Conservation (phyloP, 129 eudicot species). For the Gnaphalium uliginosum region DNA sequence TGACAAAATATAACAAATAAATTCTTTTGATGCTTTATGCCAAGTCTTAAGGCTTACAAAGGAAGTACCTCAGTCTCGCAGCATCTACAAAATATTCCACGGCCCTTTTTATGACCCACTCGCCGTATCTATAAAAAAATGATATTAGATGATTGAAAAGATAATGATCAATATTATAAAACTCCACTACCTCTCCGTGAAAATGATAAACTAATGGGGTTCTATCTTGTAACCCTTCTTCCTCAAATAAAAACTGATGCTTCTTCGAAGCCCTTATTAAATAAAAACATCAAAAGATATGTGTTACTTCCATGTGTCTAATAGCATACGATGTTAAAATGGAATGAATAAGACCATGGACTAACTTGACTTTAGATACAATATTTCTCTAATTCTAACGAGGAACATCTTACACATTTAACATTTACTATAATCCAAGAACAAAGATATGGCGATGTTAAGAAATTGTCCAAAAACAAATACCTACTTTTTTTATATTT, state of each 20-base stretch:
- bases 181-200: constrained; percentile 56
- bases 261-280: constrained; percentile 55
- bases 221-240: constrained; percentile 70
- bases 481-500: constrained; percentile 31
- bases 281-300: constrained; percentile 11
- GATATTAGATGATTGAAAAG: constrained; percentile 4
- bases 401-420: background rate
- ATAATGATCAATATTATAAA: constrained; percentile 11
- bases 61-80: constrained; percentile 57
- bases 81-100: constrained; percentile 64
- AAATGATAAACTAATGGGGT: constrained; percentile 56
- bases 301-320: constrained; percentile 7
- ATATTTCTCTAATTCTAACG: background rate
- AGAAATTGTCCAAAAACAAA: background rate
- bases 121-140: constrained; percentile 44
- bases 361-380: constrained; percentile 35
- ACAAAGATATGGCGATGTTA: background rate
- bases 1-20: constrained; percentile 19
- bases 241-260: constrained; percentile 67
- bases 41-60: background rate
- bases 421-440: background rate
- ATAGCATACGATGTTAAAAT: background rate
- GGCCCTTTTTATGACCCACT: constrained; percentile 55
- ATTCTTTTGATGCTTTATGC: background rate
- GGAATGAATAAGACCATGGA: constrained; percentile 1